phyloP scores from a whole-genome alignment of 768 basidiomycete species.

The Psilocybe sp. region DNA sequence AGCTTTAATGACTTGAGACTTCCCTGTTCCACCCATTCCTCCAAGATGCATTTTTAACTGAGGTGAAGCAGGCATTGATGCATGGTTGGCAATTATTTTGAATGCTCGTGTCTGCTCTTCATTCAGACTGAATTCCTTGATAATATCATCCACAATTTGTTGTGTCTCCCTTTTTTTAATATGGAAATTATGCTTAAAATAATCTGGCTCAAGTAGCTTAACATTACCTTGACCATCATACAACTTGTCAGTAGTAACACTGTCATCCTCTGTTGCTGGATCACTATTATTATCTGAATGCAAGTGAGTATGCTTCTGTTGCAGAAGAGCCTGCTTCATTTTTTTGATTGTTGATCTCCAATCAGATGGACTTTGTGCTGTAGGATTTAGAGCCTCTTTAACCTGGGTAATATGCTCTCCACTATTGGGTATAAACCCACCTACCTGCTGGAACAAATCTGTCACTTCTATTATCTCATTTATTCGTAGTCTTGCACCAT shows the following conservation, averaged over 20 bases:
- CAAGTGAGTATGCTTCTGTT: background rate
- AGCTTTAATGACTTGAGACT: conserved; percentile 28
- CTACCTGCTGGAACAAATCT: background rate
- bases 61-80: conserved; percentile 3
- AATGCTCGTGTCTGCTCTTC: conserved; percentile 29
- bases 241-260: background rate
- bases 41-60: conserved; percentile 30
- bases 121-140: conserved; percentile 19
- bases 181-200: background rate
- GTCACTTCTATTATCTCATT: background rate
- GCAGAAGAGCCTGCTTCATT: background rate
- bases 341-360: conserved; percentile 4
- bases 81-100: conserved; percentile 26
- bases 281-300: background rate
- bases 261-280: background rate
- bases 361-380: background rate
- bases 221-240: background rate
- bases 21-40: conserved; percentile 34
- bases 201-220: background rate
- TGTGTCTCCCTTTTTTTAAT: background rate
- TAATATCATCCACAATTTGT: conserved; percentile 3
- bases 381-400: background rate
- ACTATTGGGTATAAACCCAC: background rate
- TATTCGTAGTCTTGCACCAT: background rate
- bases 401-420: background rate